Conservation (phyloP, 768 basidiomycete genomes). For the Mycena leptocephala region DNA sequence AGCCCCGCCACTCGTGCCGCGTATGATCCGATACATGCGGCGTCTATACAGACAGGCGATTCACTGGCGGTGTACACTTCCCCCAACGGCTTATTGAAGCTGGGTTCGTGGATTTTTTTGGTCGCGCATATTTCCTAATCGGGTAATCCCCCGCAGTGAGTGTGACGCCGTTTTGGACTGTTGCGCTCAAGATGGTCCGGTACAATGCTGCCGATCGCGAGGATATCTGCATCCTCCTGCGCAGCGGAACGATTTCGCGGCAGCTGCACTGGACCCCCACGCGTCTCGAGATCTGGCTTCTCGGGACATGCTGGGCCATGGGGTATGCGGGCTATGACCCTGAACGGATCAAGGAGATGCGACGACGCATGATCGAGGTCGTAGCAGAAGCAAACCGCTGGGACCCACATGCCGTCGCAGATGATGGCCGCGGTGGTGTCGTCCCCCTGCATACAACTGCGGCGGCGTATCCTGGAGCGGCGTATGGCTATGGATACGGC, state of each 20-base stretch:
- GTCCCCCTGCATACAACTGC: conserved; percentile 10
- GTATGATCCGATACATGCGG: conserved; percentile 76
- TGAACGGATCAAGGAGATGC: conserved; percentile 61
- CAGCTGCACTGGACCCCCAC: conserved; percentile 70
- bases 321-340: conserved; percentile 67
- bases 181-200: conserved; percentile 81
- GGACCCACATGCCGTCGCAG: conserved; percentile 32
- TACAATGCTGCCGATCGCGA: conserved; percentile 75
- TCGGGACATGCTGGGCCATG: conserved; percentile 75
- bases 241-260: conserved; percentile 69
- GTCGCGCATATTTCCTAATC: background rate
- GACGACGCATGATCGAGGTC: conserved; percentile 70
- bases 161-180: conserved; percentile 81
- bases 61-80: conserved; percentile 74
- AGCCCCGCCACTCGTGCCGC: conserved; percentile 41
- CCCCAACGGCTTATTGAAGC: conserved; percentile 62
- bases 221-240: conserved; percentile 80
- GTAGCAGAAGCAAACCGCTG: conserved; percentile 48
- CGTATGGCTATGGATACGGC: background rate
- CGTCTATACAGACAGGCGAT: conserved; percentile 68
- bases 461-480: background rate
- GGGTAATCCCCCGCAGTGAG: conserved; percentile 57
- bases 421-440: conserved; percentile 30
- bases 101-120: conserved; percentile 14
- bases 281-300: conserved; percentile 72